phyloP scores from a whole-genome alignment of 768 basidiomycete genomes.

The Rhodotorula taiwanensis region DNA sequence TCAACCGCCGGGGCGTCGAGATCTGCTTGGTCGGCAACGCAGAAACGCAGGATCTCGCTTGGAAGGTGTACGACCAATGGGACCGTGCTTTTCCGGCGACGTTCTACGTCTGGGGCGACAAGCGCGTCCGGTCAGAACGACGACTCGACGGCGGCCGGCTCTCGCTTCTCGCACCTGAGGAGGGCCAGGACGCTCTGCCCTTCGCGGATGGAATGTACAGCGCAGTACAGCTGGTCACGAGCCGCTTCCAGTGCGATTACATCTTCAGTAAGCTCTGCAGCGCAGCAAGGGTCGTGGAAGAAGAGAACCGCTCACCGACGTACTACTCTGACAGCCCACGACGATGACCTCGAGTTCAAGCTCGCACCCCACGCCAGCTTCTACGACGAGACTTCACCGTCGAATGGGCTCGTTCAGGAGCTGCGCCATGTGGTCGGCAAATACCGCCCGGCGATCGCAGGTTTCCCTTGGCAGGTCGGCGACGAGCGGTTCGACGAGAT shows the following conservation, averaged over 20 bases:
- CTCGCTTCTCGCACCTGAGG: neutral
- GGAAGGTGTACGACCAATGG: neutral
- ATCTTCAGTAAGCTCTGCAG: neutral
- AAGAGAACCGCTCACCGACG: neutral
- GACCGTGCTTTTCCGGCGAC: neutral
- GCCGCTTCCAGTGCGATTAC: neutral
- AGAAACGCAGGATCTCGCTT: neutral
- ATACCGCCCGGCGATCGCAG: conserved; percentile 1
- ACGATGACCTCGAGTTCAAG: neutral
- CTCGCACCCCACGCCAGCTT: neutral
- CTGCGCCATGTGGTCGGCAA: neutral
- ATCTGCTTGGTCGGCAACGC: neutral
- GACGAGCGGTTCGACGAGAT: conserved; percentile 4
- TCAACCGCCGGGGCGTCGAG: neutral
- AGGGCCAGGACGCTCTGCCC: neutral
- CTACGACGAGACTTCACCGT: neutral
- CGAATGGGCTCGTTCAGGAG: neutral
- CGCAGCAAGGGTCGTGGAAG: neutral
- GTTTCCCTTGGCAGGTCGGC: conserved; percentile 5
- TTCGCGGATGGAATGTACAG: conserved; percentile 3
- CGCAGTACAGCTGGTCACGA: neutral
- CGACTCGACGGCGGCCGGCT: neutral
- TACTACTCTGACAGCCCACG: neutral
- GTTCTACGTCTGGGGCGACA: neutral
- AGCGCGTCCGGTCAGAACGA: neutral